Conservation (phyloP, 352 stramenopile species). For the Phytophthora sp. region DNA sequence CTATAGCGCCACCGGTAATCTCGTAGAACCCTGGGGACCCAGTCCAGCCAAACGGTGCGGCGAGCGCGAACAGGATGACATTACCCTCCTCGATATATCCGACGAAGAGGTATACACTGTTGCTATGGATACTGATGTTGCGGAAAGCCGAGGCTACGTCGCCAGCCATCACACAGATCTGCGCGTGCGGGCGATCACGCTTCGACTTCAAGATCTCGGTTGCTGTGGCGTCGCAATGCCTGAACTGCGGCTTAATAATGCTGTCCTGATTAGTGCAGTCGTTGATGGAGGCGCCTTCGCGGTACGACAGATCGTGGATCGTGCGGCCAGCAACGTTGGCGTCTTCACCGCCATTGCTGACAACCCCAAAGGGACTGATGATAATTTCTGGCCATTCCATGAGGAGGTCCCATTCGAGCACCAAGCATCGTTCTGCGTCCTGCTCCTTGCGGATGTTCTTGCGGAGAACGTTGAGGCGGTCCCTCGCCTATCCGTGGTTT, state of each 20-base stretch:
- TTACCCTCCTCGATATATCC: not conserved
- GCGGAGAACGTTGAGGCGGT: too few relatives aligned
- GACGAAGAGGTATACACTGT: not conserved
- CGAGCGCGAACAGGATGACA: not conserved
- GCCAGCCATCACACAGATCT: not conserved
- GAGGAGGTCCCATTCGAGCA: too few relatives aligned
- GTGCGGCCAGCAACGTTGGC: too few relatives aligned
- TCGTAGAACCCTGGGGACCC: not conserved
- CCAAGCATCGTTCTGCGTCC: too few relatives aligned
- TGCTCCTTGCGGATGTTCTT: too few relatives aligned
- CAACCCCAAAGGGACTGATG: too few relatives aligned
- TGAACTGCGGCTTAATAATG: conserved; percentile 16
- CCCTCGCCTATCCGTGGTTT: too few relatives aligned
- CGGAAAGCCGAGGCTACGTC: not conserved
- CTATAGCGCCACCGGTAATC: not conserved
- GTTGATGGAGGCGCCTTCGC: conserved; percentile 16
- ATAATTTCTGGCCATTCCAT: too few relatives aligned
- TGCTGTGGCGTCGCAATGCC: not conserved
- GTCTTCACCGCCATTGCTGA: too few relatives aligned
- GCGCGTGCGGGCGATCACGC: too few relatives aligned
- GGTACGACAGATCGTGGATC: conserved; percentile 17
- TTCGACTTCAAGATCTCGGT: too few relatives aligned
- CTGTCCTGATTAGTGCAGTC: conserved; percentile 16
- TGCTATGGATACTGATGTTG: not conserved
- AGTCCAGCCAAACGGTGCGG: not conserved